Conservation (phyloP, 306 rosid genomes). For the Astragalus glycyphyllos region DNA sequence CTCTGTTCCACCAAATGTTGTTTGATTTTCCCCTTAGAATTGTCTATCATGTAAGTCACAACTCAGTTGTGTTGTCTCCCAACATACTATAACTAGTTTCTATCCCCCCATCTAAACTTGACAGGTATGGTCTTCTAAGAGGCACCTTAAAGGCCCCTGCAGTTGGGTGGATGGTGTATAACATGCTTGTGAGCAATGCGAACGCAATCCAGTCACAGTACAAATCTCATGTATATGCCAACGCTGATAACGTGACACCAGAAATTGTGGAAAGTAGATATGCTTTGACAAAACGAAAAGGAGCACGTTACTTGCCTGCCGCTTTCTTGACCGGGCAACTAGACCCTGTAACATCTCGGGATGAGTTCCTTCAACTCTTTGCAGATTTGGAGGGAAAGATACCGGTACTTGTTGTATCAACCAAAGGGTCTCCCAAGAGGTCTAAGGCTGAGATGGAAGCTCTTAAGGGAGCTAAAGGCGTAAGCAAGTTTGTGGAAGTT, state of each 20-base stretch:
- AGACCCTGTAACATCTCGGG: slow-evolving; percentile 82
- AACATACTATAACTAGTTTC: slow-evolving; percentile 35
- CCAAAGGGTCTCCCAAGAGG: slow-evolving; percentile 83
- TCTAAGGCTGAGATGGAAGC: slow-evolving; percentile 98
- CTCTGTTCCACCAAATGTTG: slow-evolving; percentile 11
- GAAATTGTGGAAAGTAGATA: slow-evolving; percentile 78
- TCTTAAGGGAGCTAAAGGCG: slow-evolving; percentile 84
- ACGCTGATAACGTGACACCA: slow-evolving; percentile 86
- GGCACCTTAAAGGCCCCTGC: slow-evolving; percentile 97
- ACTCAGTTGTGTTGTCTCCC: slow-evolving; percentile 20
- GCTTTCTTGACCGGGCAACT: slow-evolving; percentile 85
- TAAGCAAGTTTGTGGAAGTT: slow-evolving; percentile 83
- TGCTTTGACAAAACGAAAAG: slow-evolving; percentile 75
- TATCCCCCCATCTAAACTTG: slow-evolving; percentile 18
- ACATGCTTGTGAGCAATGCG: slow-evolving; percentile 91
- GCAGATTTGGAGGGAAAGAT: slow-evolving; percentile 72
- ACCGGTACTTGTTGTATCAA: slow-evolving; percentile 74
- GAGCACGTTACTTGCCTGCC: slow-evolving; percentile 88
- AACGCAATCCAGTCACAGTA: slow-evolving; percentile 89
- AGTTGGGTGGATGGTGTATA: slow-evolving; percentile 97
- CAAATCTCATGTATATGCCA: slow-evolving; percentile 89
- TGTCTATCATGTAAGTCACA: neutral
- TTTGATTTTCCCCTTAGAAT: slow-evolving; percentile 4
- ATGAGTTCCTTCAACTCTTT: slow-evolving; percentile 83
- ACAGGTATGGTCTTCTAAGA: slow-evolving; percentile 85